Evolutionary conservation across 306 rosid species (phyloP).

Genomic region (Vigna angularis): DNA sequence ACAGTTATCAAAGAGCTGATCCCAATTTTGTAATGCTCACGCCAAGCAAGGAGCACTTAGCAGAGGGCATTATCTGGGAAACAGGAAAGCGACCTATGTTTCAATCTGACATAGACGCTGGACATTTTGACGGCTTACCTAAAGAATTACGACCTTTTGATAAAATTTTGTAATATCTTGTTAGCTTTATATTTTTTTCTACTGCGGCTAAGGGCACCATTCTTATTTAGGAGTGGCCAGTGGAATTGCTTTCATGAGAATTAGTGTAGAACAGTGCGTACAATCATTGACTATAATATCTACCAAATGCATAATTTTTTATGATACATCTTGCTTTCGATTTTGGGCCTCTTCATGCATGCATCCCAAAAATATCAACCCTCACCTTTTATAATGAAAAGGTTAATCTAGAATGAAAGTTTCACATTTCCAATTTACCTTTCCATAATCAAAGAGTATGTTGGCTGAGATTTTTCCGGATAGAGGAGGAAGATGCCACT

Average conservation of each 20-base stretch:
- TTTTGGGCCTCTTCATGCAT: too few species aligned
- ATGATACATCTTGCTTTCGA: background rate
- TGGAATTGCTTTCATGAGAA: conserved; percentile 16
- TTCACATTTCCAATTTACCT: too few species aligned
- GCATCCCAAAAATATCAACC: too few species aligned
- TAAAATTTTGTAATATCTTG: conserved; percentile 60
- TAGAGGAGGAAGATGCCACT: too few species aligned
- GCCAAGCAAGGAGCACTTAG: conserved; percentile 88
- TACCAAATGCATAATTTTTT: background rate
- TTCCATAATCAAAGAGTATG: too few species aligned
- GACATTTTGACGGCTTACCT: conserved; percentile 83
- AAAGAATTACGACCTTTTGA: conserved; percentile 76
- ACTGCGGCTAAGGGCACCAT: background rate
- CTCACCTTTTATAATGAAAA: too few species aligned
- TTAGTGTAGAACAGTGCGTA: conserved; percentile 12
- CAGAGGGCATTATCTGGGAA: conserved; percentile 83
- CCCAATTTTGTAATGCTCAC: conserved; percentile 95
- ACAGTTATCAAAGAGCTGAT: conserved; percentile 97
- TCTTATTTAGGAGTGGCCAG: background rate
- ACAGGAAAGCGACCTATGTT: conserved; percentile 83
- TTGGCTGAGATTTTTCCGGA: too few species aligned
- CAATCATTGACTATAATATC: conserved; percentile 1
- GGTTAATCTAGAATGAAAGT: too few species aligned
- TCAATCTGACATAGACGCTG: conserved; percentile 73
- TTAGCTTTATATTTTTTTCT: background rate